Evolutionary conservation across 257 asterid species (phyloP).

Genomic region (Phtheirospermum japonicum): DNA sequence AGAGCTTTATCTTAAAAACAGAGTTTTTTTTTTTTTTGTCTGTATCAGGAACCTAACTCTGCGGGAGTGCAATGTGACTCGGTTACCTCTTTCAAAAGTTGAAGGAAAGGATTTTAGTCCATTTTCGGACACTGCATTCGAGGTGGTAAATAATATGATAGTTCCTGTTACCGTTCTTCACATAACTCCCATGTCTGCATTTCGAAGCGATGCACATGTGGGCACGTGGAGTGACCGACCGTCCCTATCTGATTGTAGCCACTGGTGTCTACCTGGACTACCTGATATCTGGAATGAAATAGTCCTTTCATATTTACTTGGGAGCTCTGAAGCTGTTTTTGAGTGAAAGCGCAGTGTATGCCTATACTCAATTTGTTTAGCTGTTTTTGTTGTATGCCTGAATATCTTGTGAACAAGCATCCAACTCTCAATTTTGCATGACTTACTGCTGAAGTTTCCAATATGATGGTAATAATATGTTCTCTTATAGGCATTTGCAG

Average conservation of each 20-base stretch:
- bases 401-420: not conserved
- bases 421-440: not conserved
- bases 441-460: not conserved
- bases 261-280: slow-evolving; percentile 82
- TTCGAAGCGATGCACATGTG: slow-evolving; percentile 81
- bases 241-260: slow-evolving; percentile 69
- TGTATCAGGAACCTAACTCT: slow-evolving; percentile 50
- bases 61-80: slow-evolving; percentile 54
- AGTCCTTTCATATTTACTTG: slow-evolving; percentile 45
- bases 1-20: slow-evolving; percentile 2
- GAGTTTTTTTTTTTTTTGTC: not conserved
- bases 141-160: slow-evolving; percentile 53
- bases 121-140: slow-evolving; percentile 48
- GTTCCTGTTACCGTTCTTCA: slow-evolving; percentile 61
- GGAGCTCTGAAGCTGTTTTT: slow-evolving; percentile 18
- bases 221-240: slow-evolving; percentile 73
- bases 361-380: not conserved
- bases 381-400: not conserved
- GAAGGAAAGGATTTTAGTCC: slow-evolving; percentile 49
- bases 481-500: slow-evolving; percentile 15
- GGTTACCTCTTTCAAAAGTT: slow-evolving; percentile 52
- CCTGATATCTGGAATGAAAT: slow-evolving; percentile 78
- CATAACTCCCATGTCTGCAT: slow-evolving; percentile 68
- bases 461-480: too few species aligned
- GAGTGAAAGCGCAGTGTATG: slow-evolving; percentile 18